phyloP scores from a whole-genome alignment of 805 yeast species.

The Yamadazyma phyllophila region DNA sequence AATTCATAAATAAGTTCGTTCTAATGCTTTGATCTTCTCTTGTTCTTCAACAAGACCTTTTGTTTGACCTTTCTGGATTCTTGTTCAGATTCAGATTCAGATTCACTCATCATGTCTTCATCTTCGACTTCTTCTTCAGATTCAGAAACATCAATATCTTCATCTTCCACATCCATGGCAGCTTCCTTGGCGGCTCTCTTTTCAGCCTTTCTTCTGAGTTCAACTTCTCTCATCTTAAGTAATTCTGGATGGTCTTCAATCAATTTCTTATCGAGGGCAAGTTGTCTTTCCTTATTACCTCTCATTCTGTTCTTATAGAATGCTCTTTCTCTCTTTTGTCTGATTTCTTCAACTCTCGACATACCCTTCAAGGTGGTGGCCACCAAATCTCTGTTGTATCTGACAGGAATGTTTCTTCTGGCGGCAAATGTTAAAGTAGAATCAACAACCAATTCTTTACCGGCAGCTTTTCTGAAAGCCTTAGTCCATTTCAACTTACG shows the following conservation, averaged over 20 bases:
- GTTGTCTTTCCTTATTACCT: conserved; percentile 86
- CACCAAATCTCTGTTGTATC: conserved; percentile 95
- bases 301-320: conserved; percentile 99
- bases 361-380: conserved; percentile 92
- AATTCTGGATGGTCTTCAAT: conserved; percentile 87
- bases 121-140: conserved; percentile 47
- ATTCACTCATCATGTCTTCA: conserved; percentile 30
- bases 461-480: conserved; percentile 98
- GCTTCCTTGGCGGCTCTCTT: conserved; percentile 61
- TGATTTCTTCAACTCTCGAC: conserved; percentile 93
- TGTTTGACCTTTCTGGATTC: conserved; percentile 37
- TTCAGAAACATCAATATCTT: conserved; percentile 37
- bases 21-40: conserved; percentile 20
- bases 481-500: conserved; percentile 98
- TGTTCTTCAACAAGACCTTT: conserved; percentile 64
- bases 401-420: conserved; percentile 95
- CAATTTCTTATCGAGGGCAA: conserved; percentile 82
- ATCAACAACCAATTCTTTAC: conserved; percentile 97
- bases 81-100: conserved; percentile 43
- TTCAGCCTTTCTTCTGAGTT: conserved; percentile 72
- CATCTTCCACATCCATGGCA: conserved; percentile 45
- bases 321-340: conserved; percentile 95
- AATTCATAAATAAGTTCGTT: conserved; percentile 7
- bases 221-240: conserved; percentile 90
- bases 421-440: conserved; percentile 94